Evolutionary conservation across 345 rosid species (phyloP).

Genomic region (Rhodamnia rubescens): DNA sequence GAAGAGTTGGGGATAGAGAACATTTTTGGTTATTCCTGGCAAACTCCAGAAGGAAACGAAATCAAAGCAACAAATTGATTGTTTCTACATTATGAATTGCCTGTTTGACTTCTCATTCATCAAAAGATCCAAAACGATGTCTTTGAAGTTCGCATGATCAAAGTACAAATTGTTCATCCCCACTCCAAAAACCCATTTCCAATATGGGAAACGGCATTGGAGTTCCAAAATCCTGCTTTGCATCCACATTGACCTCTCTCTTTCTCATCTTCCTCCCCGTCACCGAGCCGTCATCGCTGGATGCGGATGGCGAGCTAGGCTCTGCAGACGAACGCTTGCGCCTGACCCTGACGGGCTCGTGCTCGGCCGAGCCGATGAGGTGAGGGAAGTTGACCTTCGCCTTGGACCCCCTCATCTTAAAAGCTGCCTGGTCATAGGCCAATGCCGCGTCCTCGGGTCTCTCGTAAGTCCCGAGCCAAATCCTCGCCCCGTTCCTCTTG

Average conservation of each 20-base stretch:
- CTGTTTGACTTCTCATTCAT: neutral
- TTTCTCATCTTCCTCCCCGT: neutral
- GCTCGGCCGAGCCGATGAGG: slow-evolving; percentile 15
- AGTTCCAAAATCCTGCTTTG: neutral
- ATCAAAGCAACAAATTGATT: no score
- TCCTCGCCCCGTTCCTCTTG: slow-evolving; percentile 33
- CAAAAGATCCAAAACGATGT: neutral
- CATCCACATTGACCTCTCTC: neutral
- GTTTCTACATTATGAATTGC: neutral
- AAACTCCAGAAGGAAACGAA: no score
- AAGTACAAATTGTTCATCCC: neutral
- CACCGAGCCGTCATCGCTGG: neutral
- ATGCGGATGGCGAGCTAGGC: neutral
- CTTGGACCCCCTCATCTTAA: slow-evolving; percentile 29
- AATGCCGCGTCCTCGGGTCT: slow-evolving; percentile 39
- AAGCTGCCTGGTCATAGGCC: slow-evolving; percentile 38
- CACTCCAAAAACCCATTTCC: neutral
- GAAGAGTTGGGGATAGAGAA: no score
- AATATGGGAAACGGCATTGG: neutral
- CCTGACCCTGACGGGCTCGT: slow-evolving; percentile 25
- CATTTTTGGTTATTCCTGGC: no score
- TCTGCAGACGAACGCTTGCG: slow-evolving; percentile 24
- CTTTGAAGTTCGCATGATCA: neutral
- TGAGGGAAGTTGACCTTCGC: slow-evolving; percentile 35
- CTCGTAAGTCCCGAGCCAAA: slow-evolving; percentile 42